These are phyloP conservation scores for Agaricales sp. DNA, from an alignment of 1,284 basidiomycete species.

Conservation along the genomic window DNA sequence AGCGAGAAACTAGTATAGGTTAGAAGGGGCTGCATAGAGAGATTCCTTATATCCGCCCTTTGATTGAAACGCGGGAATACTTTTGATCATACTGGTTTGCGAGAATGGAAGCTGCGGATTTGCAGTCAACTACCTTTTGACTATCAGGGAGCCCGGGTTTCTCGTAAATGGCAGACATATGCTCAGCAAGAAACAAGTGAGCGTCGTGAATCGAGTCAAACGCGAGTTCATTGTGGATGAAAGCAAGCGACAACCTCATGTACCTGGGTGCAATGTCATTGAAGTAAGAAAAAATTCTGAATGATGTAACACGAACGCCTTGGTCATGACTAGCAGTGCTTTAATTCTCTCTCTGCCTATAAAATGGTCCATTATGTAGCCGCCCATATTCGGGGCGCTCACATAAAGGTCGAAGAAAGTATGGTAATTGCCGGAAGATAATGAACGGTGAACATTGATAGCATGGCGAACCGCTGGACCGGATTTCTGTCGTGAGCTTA, in stretches of 20 bases:
- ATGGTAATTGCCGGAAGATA: conserved; percentile 92
- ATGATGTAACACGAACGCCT: conserved; percentile 56
- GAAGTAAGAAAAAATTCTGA: not conserved
- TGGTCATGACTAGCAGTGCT: conserved; percentile 84
- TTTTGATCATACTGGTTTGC: too few relatives aligned
- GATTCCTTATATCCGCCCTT: too few relatives aligned
- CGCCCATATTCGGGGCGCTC: conserved; percentile 92
- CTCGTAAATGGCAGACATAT: conserved; percentile 65
- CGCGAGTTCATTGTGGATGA: conserved; percentile 75
- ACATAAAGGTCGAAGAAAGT: conserved; percentile 82
- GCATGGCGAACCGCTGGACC: conserved; percentile 81
- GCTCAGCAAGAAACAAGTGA: conserved; percentile 61
- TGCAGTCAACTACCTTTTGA: conserved; percentile 63
- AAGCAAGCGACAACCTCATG: conserved; percentile 63
- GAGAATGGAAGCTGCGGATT: conserved; percentile 24
- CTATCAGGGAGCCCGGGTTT: conserved; percentile 45
- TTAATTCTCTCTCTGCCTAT: conserved; percentile 85
- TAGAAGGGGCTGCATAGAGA: too few relatives aligned
- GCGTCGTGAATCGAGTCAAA: conserved; percentile 66
- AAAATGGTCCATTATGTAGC: conserved; percentile 99
- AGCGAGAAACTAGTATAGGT: too few relatives aligned
- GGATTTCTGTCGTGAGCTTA: conserved; percentile 83
- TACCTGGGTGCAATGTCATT: conserved; percentile 54
- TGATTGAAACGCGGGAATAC: too few relatives aligned
- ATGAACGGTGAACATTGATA: conserved; percentile 77